Base-by-base conservation (phyloP, 2,329 filamentous ascomycete species). In the Neofusicoccum laricinum region DNA sequence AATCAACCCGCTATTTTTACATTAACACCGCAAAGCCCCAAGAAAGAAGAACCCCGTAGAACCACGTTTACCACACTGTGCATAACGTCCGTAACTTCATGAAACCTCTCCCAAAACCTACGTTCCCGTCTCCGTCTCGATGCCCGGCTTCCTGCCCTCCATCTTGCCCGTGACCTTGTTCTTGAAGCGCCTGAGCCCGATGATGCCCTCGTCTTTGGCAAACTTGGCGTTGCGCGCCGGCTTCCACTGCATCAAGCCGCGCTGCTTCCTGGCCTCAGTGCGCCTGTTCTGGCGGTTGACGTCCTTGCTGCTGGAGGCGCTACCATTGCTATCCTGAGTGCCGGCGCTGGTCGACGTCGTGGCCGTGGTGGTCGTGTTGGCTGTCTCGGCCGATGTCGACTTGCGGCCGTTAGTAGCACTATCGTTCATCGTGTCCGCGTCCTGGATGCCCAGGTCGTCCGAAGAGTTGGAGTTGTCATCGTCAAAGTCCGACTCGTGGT, bases 191-290 rank as follows among this genome's bases (percentile, higher is more conserved):
- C 91, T 91, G 49, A 88, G 83, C 4, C 91, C 92, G 78, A 89
- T 93, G 71, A 90, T 89, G 0, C 90, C 87, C 80, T 98, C 91
- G 71, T 97, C 85, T 78, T 95, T 96, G 48, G 89, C 93, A 75
- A 97, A 98, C 69, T 88, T 87, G 21, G 87, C 82, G 73, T 97
- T 97, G 45, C 94, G 84, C 74, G 93, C 90, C 0, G 94, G 93
- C 72, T 88, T 91, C 93, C 93, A 98, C 76, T 98, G 94, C 92
- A 97, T 96, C 73, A 97, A 72, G 0, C 94, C 94, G 11, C 93
- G 85, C 70, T 97, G 93, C 78, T 93, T 92, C 0, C 93, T 86
- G 75, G 93, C 90, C 74, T 97, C 83, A 50, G 80, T 79, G 53
- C 90, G 88, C 67, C 90, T 87, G 73, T 89, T 92, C 67, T 87